phyloP scores from a whole-genome alignment of 768 basidiomycete species.

The Gymnopilus dilepis region DNA sequence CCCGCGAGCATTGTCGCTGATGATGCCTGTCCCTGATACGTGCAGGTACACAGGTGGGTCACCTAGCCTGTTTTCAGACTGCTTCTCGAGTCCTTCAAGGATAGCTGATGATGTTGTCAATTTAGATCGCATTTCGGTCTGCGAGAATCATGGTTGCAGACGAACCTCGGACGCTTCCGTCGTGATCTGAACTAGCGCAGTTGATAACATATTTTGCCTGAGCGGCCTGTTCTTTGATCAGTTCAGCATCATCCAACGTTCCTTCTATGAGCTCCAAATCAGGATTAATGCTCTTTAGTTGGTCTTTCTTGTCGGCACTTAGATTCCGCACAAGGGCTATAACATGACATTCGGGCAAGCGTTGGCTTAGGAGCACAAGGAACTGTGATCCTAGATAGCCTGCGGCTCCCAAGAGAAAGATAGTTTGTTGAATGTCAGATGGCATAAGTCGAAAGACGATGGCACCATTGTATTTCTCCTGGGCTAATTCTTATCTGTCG shows the following conservation, averaged over 20 bases:
- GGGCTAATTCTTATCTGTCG: background rate
- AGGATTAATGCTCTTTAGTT: slow-evolving; percentile 37
- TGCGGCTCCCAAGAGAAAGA: slow-evolving; percentile 50
- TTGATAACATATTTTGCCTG: slow-evolving; percentile 47
- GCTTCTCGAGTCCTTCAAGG: slow-evolving; percentile 42
- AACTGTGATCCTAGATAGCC: slow-evolving; percentile 50
- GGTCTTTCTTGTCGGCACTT: slow-evolving; percentile 32
- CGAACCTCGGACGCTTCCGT: slow-evolving; percentile 37
- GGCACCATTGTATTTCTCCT: background rate
- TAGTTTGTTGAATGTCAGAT: slow-evolving; percentile 14
- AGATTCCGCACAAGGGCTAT: slow-evolving; percentile 42
- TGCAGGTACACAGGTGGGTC: slow-evolving; percentile 50
- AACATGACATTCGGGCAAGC: slow-evolving; percentile 33
- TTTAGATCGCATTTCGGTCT: background rate
- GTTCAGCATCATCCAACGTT: slow-evolving; percentile 38
- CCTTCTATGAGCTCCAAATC: slow-evolving; percentile 44
- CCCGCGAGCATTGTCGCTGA: slow-evolving; percentile 46
- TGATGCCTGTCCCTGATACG: slow-evolving; percentile 45
- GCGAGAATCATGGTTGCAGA: background rate
- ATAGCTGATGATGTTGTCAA: slow-evolving; percentile 32
- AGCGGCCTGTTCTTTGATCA: slow-evolving; percentile 39
- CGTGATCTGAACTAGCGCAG: slow-evolving; percentile 45
- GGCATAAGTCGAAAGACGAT: background rate
- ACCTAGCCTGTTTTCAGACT: slow-evolving; percentile 38
- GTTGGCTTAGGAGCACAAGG: slow-evolving; percentile 36